These are phyloP conservation scores for Amanita rubescens DNA, from an alignment of 768 basidiomycete genomes.

Conservation along the genomic window DNA sequence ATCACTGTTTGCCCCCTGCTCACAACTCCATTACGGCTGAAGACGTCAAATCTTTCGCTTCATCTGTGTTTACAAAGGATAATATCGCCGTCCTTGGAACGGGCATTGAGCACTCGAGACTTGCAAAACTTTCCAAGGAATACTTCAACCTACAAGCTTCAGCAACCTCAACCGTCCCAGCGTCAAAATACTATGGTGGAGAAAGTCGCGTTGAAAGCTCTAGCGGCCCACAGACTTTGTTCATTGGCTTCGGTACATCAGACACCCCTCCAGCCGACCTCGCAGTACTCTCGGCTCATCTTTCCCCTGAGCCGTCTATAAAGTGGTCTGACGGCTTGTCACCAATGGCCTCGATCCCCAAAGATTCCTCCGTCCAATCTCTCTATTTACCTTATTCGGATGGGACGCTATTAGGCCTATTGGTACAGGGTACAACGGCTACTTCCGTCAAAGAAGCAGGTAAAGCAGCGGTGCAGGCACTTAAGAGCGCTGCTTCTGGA, in stretches of 20 bases:
- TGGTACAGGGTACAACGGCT: conserved; percentile 63
- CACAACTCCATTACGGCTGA: conserved; percentile 54
- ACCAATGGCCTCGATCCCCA: conserved; percentile 54
- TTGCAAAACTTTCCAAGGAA: conserved; percentile 65
- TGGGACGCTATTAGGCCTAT: conserved; percentile 78
- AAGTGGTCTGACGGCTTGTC: conserved; percentile 83
- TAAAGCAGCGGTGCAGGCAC: conserved; percentile 57
- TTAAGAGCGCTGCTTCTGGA: conserved; percentile 56
- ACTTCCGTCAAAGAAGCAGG: conserved; percentile 61
- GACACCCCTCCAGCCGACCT: conserved; percentile 60
- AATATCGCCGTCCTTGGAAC: conserved; percentile 86
- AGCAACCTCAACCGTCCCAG: conserved; percentile 26
- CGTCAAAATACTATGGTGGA: conserved; percentile 67
- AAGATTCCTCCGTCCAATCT: conserved; percentile 55
- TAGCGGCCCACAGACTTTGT: conserved; percentile 63
- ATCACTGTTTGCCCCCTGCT: conserved; percentile 77
- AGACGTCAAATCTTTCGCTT: conserved; percentile 70
- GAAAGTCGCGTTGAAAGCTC: conserved; percentile 69
- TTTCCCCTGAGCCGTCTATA: conserved; percentile 72
- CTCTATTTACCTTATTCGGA: conserved; percentile 90
- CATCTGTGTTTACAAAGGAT: conserved; percentile 62
- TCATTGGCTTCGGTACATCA: conserved; percentile 83
- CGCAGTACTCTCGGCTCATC: conserved; percentile 70
- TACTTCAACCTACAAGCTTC: conserved; percentile 46
- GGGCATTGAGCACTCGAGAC: conserved; percentile 67